Conservation (phyloP, 768 basidiomycete species). For the Agrocybe praecox region DNA sequence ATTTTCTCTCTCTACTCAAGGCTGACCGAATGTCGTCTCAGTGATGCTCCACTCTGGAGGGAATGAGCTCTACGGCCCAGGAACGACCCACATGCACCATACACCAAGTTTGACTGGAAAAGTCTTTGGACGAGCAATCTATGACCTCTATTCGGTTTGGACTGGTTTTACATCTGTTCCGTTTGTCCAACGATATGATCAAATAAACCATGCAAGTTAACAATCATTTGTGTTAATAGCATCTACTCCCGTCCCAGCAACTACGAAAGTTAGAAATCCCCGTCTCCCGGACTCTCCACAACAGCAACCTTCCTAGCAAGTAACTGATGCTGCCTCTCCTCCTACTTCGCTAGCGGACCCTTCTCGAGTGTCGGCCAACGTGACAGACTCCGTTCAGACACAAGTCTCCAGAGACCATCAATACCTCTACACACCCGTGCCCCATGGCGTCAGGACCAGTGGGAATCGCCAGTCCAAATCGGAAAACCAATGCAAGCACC, state of each 20-base stretch:
- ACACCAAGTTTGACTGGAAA: neutral
- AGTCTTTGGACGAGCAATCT: neutral
- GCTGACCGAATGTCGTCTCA: no score
- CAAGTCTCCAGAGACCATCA: neutral
- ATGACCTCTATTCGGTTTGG: neutral
- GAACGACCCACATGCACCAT: neutral
- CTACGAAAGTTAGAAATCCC: neutral
- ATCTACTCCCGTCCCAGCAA: neutral
- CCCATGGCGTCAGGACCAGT: neutral
- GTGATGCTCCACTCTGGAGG: constrained; percentile 6
- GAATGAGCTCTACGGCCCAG: neutral
- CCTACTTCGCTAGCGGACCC: neutral
- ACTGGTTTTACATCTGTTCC: neutral
- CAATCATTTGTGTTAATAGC: neutral
- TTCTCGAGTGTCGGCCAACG: neutral
- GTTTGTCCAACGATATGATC: neutral
- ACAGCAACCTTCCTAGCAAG: neutral
- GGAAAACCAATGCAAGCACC: neutral
- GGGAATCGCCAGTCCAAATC: neutral
- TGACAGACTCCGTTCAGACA: neutral
- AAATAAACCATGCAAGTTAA: no score
- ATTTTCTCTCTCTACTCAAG: no score
- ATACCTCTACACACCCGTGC: neutral
- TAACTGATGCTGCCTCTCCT: neutral
- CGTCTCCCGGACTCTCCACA: neutral